phyloP scores from a whole-genome alignment of 345 rosid species.

The Punica granatum region DNA sequence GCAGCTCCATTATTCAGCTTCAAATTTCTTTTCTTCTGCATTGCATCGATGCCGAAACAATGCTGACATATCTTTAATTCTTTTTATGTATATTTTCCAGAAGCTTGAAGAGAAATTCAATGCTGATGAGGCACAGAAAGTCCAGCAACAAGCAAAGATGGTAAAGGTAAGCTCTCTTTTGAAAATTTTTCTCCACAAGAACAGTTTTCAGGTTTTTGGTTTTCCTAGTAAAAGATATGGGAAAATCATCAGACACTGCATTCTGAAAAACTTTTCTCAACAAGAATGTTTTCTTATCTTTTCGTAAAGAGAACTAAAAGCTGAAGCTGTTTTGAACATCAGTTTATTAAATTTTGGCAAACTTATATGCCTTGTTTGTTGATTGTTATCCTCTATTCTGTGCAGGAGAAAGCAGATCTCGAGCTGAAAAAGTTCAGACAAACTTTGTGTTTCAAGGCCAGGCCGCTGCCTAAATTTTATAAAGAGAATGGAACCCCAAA shows the following conservation, averaged over 20 bases:
- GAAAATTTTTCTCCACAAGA: neutral
- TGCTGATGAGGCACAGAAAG: slow-evolving; percentile 34
- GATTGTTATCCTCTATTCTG: slow-evolving; percentile 9
- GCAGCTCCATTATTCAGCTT: neutral
- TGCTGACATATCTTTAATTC: neutral
- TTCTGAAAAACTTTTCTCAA: no score
- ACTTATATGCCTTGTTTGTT: neutral
- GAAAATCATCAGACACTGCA: no score
- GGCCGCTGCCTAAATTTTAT: slow-evolving; percentile 86
- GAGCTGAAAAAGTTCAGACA: slow-evolving; percentile 54
- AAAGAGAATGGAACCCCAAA: slow-evolving; percentile 36
- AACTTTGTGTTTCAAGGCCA: slow-evolving; percentile 86
- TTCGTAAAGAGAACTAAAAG: no score
- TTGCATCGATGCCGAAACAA: neutral
- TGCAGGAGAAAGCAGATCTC: slow-evolving; percentile 59
- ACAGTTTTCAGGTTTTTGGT: neutral
- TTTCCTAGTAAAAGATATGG: no score
- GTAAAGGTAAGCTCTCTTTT: slow-evolving; percentile 24
- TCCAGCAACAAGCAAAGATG: slow-evolving; percentile 37
- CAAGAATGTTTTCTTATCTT: no score
- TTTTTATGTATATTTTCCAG: slow-evolving; percentile 21
- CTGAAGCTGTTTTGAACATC: neutral
- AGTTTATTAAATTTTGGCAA: neutral
- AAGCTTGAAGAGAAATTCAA: slow-evolving; percentile 93
- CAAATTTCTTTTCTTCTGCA: neutral